These are phyloP conservation scores for Simplicillium sp. DNA, from an alignment of 2,329 filamentous ascomycete species.

Conservation along the genomic window DNA sequence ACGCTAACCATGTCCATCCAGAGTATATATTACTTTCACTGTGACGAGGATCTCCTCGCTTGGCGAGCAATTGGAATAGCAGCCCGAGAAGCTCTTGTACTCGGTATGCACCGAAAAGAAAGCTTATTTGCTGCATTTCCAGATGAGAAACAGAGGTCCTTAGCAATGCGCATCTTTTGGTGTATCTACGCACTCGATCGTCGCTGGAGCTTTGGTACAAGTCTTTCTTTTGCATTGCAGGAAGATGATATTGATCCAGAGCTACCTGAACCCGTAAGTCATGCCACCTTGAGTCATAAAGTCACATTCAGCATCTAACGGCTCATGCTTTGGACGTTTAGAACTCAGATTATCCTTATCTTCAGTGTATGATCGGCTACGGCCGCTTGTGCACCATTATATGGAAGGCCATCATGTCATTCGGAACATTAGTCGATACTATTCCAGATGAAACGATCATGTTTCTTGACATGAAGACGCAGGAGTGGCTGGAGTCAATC, in stretches of 20 bases:
- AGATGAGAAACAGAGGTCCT: conserved; percentile 16
- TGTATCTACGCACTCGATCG: conserved; percentile 41
- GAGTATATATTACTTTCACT: conserved; percentile 33
- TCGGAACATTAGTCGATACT: conserved; percentile 21
- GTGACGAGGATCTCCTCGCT: conserved; percentile 37
- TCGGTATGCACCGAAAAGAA: conserved; percentile 33
- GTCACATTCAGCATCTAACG: neutral
- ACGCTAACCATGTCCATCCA: conserved; percentile 6
- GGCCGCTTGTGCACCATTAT: conserved; percentile 34
- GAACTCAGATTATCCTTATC: conserved; percentile 25
- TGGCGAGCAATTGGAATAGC: conserved; percentile 39
- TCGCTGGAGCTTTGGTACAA: conserved; percentile 41
- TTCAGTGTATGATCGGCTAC: conserved; percentile 38
- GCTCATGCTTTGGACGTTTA: conserved; percentile 2
- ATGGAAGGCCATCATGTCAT: conserved; percentile 31
- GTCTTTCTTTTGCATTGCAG: conserved; percentile 36
- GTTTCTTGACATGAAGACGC: conserved; percentile 29
- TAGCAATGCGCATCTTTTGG: conserved; percentile 35
- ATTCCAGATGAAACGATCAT: conserved; percentile 28
- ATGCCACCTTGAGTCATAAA: rapidly evolving
- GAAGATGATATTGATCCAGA: conserved; percentile 40
- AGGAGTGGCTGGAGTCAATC: conserved; percentile 35
- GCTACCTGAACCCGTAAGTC: conserved; percentile 29
- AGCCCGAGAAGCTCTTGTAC: conserved; percentile 33
- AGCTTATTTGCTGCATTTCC: conserved; percentile 29